Evolutionary conservation across 306 rosid genomes (phyloP), one percentile per base, ranked within the genome.

Genomic region (Inga laurina): DNA sequence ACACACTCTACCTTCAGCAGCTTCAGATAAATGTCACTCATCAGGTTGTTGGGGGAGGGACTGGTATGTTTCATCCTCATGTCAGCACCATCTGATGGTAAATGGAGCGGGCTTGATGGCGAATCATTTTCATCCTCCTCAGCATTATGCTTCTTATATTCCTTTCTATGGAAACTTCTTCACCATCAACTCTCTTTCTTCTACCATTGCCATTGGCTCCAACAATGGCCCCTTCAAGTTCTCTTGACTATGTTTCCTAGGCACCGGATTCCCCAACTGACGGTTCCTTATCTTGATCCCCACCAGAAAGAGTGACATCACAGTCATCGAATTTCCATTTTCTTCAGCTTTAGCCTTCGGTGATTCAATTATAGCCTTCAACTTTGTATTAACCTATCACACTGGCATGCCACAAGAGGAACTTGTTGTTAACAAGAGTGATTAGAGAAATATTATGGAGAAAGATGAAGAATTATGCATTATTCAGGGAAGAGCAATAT

Each of bases 311-410:
- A 27, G 27, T 27, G 27, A 27, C 27, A 27, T 27, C 27, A 27
- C 27, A 27, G 27, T 27, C 27, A 27, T 1, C 27, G 27, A 27
- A 27, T 27, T 27, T 27, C 27, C 79, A 78, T 69, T 90, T 84
- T 90, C 89, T 73, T 84, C 87, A 21, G 44, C 75, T 52, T 70
- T 34, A 4, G 52, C 52, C 43, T 70, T 70, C 37, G 92, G 72
- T 6, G 94, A 82, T 54, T 91, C 97, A 13, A 94, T 92, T 39
- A 88, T 81, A 67, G 77, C 87, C 88, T 74, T 84, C 68, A 91
- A 56, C 75, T 91, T 89, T 82, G 88, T 62, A 67, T 92, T 91
- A 56, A 94, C 92, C 98, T 94, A 89, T 76, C 49, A 54, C 43
- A 44, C 59, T 0, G 75, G 65, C 72, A 68, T 83, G 57, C 83